Conservation (phyloP, 768 basidiomycete genomes). For the Hysterangium stoloniferum region DNA sequence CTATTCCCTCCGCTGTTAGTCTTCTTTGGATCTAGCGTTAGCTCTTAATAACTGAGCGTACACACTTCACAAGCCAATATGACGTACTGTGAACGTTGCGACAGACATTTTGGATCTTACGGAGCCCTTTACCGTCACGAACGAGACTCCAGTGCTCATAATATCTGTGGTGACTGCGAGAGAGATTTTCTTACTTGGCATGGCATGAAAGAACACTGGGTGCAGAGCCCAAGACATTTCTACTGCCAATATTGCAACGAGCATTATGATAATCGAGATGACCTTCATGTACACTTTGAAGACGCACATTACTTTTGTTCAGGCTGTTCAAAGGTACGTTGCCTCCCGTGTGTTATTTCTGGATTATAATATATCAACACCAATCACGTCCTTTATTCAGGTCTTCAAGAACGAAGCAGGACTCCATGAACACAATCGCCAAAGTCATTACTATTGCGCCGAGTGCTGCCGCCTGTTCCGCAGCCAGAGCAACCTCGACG, state of each 20-base stretch:
- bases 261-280: conserved; percentile 28
- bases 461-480: conserved; percentile 38
- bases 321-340: not conserved
- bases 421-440: conserved; percentile 34
- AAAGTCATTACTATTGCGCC: conserved; percentile 36
- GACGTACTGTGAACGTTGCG: conserved; percentile 32
- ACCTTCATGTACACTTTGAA: conserved; percentile 19
- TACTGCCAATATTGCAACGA: conserved; percentile 47
- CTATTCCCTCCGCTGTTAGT: too few species aligned
- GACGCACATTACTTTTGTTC: conserved; percentile 20
- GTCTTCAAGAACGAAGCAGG: conserved; percentile 15
- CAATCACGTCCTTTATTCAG: not conserved
- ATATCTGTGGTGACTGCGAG: conserved; percentile 39
- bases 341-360: too few species aligned
- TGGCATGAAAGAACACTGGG: conserved; percentile 43
- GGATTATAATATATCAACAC: too few species aligned
- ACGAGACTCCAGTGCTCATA: conserved; percentile 30
- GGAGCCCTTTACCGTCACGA: conserved; percentile 30
- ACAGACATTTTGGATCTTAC: conserved; percentile 27
- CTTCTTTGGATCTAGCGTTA: too few species aligned
- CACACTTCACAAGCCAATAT: too few species aligned
- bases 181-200: conserved; percentile 34
- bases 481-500: conserved; percentile 29
- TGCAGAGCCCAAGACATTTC: conserved; percentile 38
- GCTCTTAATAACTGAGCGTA: too few species aligned